phyloP scores from a whole-genome alignment of 129 eudicot genomes.

The Oenanthe sinensis region DNA sequence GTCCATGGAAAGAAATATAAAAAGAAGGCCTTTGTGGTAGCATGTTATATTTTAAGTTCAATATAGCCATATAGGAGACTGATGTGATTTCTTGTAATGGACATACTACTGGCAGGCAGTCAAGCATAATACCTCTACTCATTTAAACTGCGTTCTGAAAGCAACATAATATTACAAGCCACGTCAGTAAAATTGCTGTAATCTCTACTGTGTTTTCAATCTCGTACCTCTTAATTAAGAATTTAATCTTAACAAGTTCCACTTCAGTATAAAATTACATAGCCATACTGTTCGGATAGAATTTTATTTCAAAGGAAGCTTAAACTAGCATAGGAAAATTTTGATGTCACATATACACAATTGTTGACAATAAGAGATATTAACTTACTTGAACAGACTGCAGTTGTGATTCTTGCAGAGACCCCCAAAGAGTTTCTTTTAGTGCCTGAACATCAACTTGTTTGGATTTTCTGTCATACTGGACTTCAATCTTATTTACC shows the following conservation, averaged over 20 bases:
- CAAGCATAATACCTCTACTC: not conserved
- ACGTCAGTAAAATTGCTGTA: not conserved
- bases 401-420: constrained; percentile 40
- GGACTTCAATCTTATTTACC: constrained; percentile 70
- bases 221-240: not conserved
- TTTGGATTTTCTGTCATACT: constrained; percentile 69
- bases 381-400: constrained; percentile 32
- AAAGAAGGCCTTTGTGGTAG: not conserved
- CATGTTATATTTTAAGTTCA: not conserved
- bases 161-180: not conserved
- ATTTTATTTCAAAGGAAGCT: not conserved
- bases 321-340: not conserved
- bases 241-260: not conserved
- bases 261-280: not conserved
- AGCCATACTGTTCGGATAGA: not conserved
- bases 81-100: not conserved
- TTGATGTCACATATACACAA: not conserved
- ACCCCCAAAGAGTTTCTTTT: constrained; percentile 75
- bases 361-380: constrained; percentile 8
- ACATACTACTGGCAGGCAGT: not conserved
- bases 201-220: not conserved
- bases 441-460: constrained; percentile 92
- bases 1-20: not conserved
- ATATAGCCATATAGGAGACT: not conserved
- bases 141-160: not conserved